Evolutionary conservation across 1,284 basidiomycete species (phyloP).

Genomic region (Tilletia walkeri): DNA sequence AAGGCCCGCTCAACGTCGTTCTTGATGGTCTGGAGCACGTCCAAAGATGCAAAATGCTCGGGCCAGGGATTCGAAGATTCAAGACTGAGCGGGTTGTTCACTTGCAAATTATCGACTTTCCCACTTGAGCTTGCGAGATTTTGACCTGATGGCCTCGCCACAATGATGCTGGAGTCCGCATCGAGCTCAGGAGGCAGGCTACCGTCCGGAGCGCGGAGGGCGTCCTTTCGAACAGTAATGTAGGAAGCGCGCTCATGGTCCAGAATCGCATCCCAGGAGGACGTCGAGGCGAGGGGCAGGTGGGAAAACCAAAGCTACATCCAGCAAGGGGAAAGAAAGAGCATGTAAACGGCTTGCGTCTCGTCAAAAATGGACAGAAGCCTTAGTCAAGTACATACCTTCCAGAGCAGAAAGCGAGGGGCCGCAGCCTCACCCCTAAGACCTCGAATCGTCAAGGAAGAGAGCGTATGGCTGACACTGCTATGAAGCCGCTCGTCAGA

Average conservation of each 20-base stretch:
- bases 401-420: constrained; percentile 9
- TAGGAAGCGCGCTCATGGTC: constrained; percentile 10
- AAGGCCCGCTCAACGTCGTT: constrained; percentile 45
- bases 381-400: background rate
- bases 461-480: background rate
- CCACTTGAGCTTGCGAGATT: background rate
- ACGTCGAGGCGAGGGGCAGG: constrained; percentile 14
- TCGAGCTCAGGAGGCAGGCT: constrained; percentile 19
- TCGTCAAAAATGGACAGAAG: too few species aligned
- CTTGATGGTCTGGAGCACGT: constrained; percentile 35
- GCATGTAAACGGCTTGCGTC: too few species aligned
- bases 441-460: background rate
- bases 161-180: background rate
- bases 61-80: constrained; percentile 41
- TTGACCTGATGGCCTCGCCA: background rate
- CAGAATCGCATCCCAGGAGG: constrained; percentile 8
- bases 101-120: constrained; percentile 28
- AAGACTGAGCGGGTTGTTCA: constrained; percentile 51
- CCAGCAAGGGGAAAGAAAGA: background rate
- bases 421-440: constrained; percentile 2
- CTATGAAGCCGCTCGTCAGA: background rate
- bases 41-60: constrained; percentile 36
- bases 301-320: constrained; percentile 7
- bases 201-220: constrained; percentile 21
- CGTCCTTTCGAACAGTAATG: background rate